phyloP scores from a whole-genome alignment of 352 stramenopile genomes.

The Phytophthora sp. region DNA sequence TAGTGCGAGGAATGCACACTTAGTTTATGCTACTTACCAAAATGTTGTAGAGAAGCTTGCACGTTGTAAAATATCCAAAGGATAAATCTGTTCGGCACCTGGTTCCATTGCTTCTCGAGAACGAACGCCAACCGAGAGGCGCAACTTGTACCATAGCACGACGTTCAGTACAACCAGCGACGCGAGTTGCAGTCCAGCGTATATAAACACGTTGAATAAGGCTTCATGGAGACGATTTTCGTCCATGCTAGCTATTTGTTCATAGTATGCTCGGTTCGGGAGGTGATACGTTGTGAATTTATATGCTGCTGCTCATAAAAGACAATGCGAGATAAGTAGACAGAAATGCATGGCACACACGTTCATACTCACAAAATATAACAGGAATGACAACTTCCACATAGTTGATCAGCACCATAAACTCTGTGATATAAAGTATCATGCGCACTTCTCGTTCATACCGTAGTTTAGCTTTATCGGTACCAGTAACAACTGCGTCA shows the following conservation, averaged over 20 bases:
- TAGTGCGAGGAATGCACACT: neutral
- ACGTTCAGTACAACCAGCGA: slow-evolving; percentile 38
- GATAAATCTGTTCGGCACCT: slow-evolving; percentile 38
- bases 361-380: slow-evolving; percentile 37
- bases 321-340: neutral
- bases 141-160: slow-evolving; percentile 21
- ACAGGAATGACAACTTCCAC: slow-evolving; percentile 38
- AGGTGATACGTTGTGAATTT: slow-evolving; percentile 25
- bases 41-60: slow-evolving; percentile 31
- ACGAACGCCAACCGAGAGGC: slow-evolving; percentile 46
- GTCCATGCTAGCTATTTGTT: slow-evolving; percentile 23
- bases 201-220: slow-evolving; percentile 28
- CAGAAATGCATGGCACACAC: no score
- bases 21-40: slow-evolving; percentile 9
- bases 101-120: slow-evolving; percentile 28
- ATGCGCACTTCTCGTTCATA: slow-evolving; percentile 23
- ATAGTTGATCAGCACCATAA: slow-evolving; percentile 42
- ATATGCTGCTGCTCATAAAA: neutral
- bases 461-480: neutral
- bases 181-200: slow-evolving; percentile 35
- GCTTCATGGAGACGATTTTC: slow-evolving; percentile 1
- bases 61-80: slow-evolving; percentile 45
- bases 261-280: slow-evolving; percentile 37
- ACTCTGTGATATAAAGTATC: slow-evolving; percentile 43
- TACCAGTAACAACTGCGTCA: neutral